phyloP scores from a whole-genome alignment of 176 grass and related monocot species.

The Triticum aestivum region DNA sequence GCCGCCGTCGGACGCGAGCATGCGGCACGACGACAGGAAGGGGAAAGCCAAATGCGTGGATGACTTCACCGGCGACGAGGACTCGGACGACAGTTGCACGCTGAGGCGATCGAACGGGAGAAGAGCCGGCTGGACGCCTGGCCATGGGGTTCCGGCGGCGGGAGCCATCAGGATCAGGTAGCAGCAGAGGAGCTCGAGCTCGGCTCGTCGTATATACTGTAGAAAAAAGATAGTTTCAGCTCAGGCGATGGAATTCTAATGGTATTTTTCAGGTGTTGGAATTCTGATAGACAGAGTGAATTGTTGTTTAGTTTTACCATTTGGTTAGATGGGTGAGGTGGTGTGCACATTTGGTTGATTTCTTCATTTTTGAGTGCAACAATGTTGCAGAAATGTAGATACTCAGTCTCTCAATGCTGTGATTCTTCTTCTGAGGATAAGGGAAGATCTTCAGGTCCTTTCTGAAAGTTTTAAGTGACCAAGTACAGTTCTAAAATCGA shows the following conservation, averaged over 20 bases:
- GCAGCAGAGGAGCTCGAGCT: not conserved
- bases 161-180: conserved; percentile 50
- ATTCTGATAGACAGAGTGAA: conserved; percentile 3
- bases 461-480: not conserved
- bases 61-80: not conserved
- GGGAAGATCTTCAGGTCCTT: not conserved
- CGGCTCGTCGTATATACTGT: conserved; percentile 26
- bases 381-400: conserved; percentile 24
- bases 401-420: not conserved
- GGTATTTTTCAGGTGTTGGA: not conserved
- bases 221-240: conserved; percentile 22
- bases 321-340: too few relatives aligned
- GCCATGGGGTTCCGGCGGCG: not conserved
- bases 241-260: conserved; percentile 15
- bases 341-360: too few relatives aligned
- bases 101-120: conserved; percentile 13
- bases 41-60: conserved; percentile 42
- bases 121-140: conserved; percentile 4
- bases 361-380: too few relatives aligned
- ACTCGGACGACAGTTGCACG: conserved; percentile 27
- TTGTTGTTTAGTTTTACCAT: not conserved
- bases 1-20: conserved; percentile 26
- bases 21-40: conserved; percentile 40
- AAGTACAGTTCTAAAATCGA: not conserved
- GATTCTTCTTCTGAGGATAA: too few relatives aligned